Base-by-base conservation (phyloP, 441 rosid species). In the Erysimum pusillum region DNA sequence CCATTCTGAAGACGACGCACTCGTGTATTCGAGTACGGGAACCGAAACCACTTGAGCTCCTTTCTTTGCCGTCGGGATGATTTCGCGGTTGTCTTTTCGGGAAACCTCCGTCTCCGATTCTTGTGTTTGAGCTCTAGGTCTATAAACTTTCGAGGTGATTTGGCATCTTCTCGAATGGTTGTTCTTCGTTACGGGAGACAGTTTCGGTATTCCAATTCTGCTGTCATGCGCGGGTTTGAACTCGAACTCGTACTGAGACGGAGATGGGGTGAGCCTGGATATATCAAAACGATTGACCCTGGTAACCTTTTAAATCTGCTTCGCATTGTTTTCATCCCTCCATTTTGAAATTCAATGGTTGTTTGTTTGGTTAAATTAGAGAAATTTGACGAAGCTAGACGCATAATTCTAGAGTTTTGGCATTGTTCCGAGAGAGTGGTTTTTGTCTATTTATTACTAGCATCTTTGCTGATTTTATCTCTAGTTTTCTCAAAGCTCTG, bases 111-210 rank as follows among this genome's bases (percentile, higher is more conserved):
- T 18, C 64, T 44, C 56, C 63, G 56, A 11, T 18, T 46, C 15
- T 11, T 11, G 8, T 25, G 48, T 13, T 59, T 60, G 34, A 18
- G 48, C 17, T 18, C 17, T 2, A 10, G 38, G 38, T 35, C 38
- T 35, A 35, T 35, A 35, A 35, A 9, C 9, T 35, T 8, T 35
- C 14, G 17, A 39, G 35, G 4, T 13, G 66, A 39, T 7, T 7
- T 38, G 32, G 31, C 32, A 39, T 31, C 42, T 69, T 9, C 62
- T 25, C 28, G 28, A 35, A 69, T 69, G 63, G 52, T 39, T 52
- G 41, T 9, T 52, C 22, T 38, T 68, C 39, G 8, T 22, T 67
- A 51, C 12, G n/a, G 8, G 14, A 18, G 44, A 48, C 46, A 51
- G 34, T 67, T 52, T 46, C 44, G 58, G 15, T 18, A 34, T 34